These are phyloP conservation scores for Apophysomyces trapeziformis DNA, from an alignment of 371 early-diverging fungal genomes.

Conservation along the genomic window DNA sequence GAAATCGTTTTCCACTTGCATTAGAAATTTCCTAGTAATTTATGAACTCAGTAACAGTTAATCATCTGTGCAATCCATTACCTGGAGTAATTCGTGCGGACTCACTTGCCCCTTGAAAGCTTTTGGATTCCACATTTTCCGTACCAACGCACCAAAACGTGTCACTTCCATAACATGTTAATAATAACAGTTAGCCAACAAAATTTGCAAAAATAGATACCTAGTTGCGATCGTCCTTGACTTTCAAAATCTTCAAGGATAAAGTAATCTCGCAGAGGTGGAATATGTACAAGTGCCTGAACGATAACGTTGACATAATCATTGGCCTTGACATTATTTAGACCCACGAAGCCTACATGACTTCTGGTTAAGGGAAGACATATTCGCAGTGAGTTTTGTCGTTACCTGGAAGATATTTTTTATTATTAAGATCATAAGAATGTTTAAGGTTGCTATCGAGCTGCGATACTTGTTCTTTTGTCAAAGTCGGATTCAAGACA, in stretches of 20 bases:
- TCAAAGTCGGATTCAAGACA: constrained; percentile 85
- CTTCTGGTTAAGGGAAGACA: neutral
- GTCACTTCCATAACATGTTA: constrained; percentile 53
- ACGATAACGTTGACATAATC: constrained; percentile 95
- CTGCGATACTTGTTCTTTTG: constrained; percentile 66
- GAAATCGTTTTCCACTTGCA: constrained; percentile 83
- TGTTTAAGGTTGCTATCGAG: constrained; percentile 68
- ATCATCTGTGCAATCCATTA: constrained; percentile 19
- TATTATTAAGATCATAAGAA: constrained; percentile 87
- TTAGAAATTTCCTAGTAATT: constrained; percentile 75
- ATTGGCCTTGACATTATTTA: constrained; percentile 96
- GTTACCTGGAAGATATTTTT: constrained; percentile 83
- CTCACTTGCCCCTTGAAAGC: constrained; percentile 97
- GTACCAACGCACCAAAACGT: constrained; percentile 78
- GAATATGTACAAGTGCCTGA: constrained; percentile 90
- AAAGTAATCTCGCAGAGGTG: constrained; percentile 86
- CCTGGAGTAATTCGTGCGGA: constrained; percentile 95
- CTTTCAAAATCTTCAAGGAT: constrained; percentile 69
- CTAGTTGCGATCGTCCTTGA: constrained; percentile 57
- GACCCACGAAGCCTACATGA: constrained; percentile 83
- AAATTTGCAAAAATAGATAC: constrained; percentile 25
- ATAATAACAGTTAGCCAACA: neutral
- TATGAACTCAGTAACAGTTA: neutral
- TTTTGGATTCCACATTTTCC: constrained; percentile 94
- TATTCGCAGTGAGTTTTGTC: neutral